A percentile compares a stretch with the other conserved stretches of the same genome.
Conservation (phyloP, 192 early-diverging fungal genomes). For the Rhizoclosmatium globosum region DNA sequence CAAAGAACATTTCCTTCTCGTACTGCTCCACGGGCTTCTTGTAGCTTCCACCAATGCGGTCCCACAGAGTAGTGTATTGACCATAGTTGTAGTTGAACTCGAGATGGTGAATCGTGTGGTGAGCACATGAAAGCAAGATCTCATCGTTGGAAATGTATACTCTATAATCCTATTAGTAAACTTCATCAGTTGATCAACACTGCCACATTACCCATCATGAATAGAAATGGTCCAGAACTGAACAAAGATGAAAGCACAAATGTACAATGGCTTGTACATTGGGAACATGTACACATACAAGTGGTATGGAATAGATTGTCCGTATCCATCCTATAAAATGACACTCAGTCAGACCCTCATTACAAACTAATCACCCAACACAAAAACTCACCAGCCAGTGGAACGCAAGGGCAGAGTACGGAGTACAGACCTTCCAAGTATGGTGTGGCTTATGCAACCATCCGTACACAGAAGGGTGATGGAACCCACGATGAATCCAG, state of each 20-base stretch:
- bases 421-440: slow-evolving; percentile 93
- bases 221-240: slow-evolving; percentile 98
- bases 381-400: slow-evolving; percentile 71
- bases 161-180: slow-evolving; percentile 8
- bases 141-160: slow-evolving; percentile 44
- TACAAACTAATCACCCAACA: not conserved
- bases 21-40: slow-evolving; percentile 53
- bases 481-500: slow-evolving; percentile 94
- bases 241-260: slow-evolving; percentile 85
- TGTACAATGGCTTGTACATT: slow-evolving; percentile 91
- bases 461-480: slow-evolving; percentile 90
- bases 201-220: slow-evolving; percentile 79
- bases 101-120: slow-evolving; percentile 97
- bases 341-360: slow-evolving; percentile 10
- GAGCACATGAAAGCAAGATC: slow-evolving; percentile 71
- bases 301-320: slow-evolving; percentile 97
- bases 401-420: slow-evolving; percentile 96
- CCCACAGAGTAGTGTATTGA: slow-evolving; percentile 97
- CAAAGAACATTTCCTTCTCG: slow-evolving; percentile 64
- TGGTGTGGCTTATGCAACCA: slow-evolving; percentile 89
- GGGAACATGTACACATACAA: slow-evolving; percentile 90
- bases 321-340: slow-evolving; percentile 80
- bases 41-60: slow-evolving; percentile 63
- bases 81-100: slow-evolving; percentile 99
- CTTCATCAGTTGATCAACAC: not conserved